Conservation (phyloP, 805 yeast genomes). For the Monosporozyma siamensis region DNA sequence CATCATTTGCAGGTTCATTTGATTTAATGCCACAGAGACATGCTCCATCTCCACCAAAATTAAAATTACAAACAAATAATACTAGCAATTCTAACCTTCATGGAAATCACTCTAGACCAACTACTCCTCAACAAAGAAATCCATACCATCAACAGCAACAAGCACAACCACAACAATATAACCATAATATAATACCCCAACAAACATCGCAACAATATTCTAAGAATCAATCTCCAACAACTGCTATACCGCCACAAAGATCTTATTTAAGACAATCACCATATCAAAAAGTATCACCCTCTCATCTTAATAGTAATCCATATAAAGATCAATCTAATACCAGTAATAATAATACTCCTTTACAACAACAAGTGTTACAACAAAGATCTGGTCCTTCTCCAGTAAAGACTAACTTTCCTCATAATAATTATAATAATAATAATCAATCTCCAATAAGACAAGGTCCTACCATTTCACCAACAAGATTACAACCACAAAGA, state of each 20-base stretch:
- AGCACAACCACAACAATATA: background rate
- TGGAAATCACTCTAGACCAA: conserved; percentile 6
- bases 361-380: conserved; percentile 4
- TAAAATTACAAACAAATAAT: conserved; percentile 10
- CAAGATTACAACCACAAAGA: conserved; percentile 20
- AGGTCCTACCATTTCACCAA: conserved; percentile 5
- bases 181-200: conserved; percentile 1
- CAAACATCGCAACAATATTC: conserved; percentile 2
- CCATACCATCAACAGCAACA: conserved; percentile 1
- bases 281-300: conserved; percentile 1
- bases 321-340: background rate
- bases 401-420: conserved; percentile 8
- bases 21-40: conserved; percentile 21
- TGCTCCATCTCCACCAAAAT: conserved; percentile 24
- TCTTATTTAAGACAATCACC: conserved; percentile 3
- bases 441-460: background rate
- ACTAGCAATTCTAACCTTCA: conserved; percentile 4
- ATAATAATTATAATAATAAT: conserved; percentile 23
- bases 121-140: background rate
- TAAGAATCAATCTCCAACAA: conserved; percentile 2
- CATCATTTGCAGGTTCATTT: conserved; percentile 3
- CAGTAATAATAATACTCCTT: background rate
- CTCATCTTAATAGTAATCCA: background rate
- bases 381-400: conserved; percentile 1
- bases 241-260: conserved; percentile 3